Percentiles rank a stretch among this genome's conserved stretches.
These are phyloP conservation scores for Termitomyces sp. DNA, from an alignment of 768 basidiomycete species.

Conservation along the genomic window DNA sequence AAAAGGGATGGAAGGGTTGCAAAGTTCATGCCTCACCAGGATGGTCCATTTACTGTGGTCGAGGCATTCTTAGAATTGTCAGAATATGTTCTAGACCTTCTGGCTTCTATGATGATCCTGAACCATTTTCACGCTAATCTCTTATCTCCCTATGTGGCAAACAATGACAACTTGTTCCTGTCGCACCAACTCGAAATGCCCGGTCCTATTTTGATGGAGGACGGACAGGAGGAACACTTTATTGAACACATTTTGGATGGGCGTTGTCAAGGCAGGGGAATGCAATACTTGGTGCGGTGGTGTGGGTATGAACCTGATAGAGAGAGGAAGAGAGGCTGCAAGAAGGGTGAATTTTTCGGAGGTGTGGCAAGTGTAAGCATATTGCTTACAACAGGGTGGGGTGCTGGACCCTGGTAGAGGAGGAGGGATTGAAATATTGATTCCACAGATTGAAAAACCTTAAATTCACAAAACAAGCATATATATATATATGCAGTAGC, in stretches of 20 bases:
- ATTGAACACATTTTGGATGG: constrained; percentile 20
- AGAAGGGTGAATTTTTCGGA: too few relatives aligned
- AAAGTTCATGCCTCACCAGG: constrained; percentile 31
- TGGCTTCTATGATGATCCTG: constrained; percentile 14
- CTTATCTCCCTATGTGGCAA: constrained; percentile 9
- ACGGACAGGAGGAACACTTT: constrained; percentile 17
- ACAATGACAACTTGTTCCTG: constrained; percentile 27
- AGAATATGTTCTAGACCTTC: constrained; percentile 18
- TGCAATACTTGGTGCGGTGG: constrained; percentile 19
- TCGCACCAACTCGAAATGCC: constrained; percentile 10
- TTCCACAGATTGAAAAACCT: too few relatives aligned
- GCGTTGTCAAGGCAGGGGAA: constrained; percentile 12
- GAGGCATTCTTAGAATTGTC: constrained; percentile 15
- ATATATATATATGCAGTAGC: too few relatives aligned
- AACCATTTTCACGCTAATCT: constrained; percentile 24
- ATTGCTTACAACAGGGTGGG: too few relatives aligned
- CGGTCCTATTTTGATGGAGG: constrained; percentile 15
- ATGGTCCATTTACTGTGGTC: constrained; percentile 22
- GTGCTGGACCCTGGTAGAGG: too few relatives aligned
- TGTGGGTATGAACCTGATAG: not conserved
- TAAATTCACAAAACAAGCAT: too few relatives aligned
- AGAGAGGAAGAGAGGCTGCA: not conserved
- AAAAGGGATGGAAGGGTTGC: constrained; percentile 19
- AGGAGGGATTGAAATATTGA: too few relatives aligned
- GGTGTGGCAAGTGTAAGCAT: too few relatives aligned